These are phyloP conservation scores for Verticillium klebahnii DNA, from an alignment of 2,329 filamentous ascomycete species.

Conservation along the genomic window DNA sequence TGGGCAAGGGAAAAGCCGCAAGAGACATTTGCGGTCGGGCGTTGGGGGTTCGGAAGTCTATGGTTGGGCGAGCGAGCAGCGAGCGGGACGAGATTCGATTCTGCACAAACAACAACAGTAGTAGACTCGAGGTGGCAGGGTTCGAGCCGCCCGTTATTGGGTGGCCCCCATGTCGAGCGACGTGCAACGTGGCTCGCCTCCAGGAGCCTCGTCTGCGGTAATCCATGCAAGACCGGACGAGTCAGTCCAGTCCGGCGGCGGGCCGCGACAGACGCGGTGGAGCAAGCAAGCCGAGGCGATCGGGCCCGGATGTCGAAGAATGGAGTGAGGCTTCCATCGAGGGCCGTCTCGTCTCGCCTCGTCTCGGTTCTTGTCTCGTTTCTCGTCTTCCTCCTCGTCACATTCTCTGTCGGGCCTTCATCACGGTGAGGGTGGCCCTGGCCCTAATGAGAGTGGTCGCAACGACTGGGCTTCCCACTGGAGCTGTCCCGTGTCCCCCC, in stretches of 20 bases:
- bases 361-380: not conserved
- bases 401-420: not conserved
- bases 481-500: not conserved
- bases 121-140: not conserved
- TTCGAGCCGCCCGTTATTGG: not conserved
- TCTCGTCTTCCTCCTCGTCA: too few species aligned
- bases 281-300: conserved; percentile 3
- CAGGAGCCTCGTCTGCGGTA: conserved; percentile 11
- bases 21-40: not conserved
- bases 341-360: not conserved
- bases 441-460: not conserved
- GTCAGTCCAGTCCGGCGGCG: conserved; percentile 7
- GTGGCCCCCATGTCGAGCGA: not conserved
- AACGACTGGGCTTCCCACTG: not conserved
- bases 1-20: conserved; percentile 2
- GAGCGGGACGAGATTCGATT: not conserved
- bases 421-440: not conserved
- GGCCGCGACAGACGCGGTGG: conserved; percentile 12
- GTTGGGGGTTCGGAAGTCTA: not conserved
- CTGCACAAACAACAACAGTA: not conserved
- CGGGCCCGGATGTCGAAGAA: not conserved
- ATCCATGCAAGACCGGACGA: conserved; percentile 8
- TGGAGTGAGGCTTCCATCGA: not conserved
- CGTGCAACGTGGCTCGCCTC: conserved; percentile 17
- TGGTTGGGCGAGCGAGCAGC: not conserved